A percentile compares a stretch with the other conserved stretches of the same genome.
Conservation (phyloP, 805 yeast species). For the Hanseniaspora clermontiae region DNA sequence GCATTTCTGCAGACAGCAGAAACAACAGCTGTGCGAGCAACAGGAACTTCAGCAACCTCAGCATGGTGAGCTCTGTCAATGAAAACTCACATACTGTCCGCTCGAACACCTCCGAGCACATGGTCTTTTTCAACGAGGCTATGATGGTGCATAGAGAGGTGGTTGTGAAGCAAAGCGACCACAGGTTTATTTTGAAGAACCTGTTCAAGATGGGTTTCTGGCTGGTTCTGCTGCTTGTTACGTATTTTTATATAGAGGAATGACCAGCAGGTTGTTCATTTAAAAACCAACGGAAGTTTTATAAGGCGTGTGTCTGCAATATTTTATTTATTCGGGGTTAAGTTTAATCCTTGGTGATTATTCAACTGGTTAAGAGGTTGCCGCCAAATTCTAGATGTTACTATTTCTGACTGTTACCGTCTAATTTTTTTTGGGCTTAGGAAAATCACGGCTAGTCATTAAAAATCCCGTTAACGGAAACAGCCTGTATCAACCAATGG, state of each 20-base stretch:
- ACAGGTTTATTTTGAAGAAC: not conserved
- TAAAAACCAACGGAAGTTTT: not conserved
- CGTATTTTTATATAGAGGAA: not conserved
- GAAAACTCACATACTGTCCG: not conserved
- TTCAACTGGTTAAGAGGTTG: too few species aligned
- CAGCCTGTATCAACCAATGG: too few species aligned
- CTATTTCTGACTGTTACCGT: too few species aligned
- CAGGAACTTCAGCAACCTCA: not conserved
- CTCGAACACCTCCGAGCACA: not conserved
- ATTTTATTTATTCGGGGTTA: too few species aligned
- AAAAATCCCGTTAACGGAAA: too few species aligned
- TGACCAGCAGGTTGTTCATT: not conserved
- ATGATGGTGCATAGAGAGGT: slow-evolving; percentile 1
- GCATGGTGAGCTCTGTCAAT: not conserved
- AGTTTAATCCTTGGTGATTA: too few species aligned
- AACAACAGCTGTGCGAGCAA: not conserved
- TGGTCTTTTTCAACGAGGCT: not conserved
- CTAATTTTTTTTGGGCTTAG: too few species aligned
- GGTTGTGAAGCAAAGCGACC: not conserved
- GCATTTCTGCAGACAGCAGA: not conserved
- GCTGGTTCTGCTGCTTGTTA: not conserved
- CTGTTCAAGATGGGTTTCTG: not conserved
- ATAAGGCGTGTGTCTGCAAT: too few species aligned
- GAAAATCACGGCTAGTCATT: too few species aligned
- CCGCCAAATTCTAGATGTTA: too few species aligned